Percentiles rank a stretch among this genome's conserved stretches.
phyloP scores from a whole-genome alignment of 306 rosid genomes.

The peach (Prunus persica) region DNA sequence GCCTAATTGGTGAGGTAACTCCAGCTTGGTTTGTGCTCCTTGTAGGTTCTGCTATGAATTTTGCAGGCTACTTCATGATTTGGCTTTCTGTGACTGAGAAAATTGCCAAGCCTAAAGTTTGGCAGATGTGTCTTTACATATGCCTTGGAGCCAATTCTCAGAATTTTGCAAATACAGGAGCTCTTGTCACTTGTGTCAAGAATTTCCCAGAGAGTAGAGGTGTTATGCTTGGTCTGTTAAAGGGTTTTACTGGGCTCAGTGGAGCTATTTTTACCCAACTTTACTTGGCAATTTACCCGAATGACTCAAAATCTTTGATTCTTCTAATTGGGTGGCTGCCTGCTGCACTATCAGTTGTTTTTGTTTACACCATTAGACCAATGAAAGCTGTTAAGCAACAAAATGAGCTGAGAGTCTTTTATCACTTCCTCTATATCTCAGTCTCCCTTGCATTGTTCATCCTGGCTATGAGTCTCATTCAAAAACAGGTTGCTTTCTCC shows the following conservation, averaged over 20 bases:
- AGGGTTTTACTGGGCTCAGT: constrained; percentile 52
- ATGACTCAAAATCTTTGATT: constrained; percentile 39
- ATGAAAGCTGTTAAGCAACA: constrained; percentile 22
- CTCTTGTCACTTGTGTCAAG: constrained; percentile 45
- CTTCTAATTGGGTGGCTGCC: constrained; percentile 58
- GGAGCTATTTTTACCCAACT: constrained; percentile 52
- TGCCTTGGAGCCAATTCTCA: constrained; percentile 51
- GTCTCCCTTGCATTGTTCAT: constrained; percentile 38
- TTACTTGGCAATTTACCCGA: constrained; percentile 44
- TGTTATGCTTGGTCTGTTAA: constrained; percentile 43
- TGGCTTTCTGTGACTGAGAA: constrained; percentile 37
- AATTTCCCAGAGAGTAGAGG: constrained; percentile 58
- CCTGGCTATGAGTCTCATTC: constrained; percentile 28
- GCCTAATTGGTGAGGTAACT: constrained; percentile 46
- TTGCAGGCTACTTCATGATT: constrained; percentile 48
- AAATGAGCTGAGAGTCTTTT: constrained; percentile 38
- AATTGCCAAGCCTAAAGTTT: constrained; percentile 39
- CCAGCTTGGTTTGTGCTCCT: constrained; percentile 53
- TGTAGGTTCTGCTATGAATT: constrained; percentile 44
- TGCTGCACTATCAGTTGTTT: constrained; percentile 36
- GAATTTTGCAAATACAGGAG: constrained; percentile 49
- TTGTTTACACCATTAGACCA: constrained; percentile 35
- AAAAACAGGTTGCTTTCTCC: constrained; percentile 24
- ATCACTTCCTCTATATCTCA: constrained; percentile 42
- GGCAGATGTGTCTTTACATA: constrained; percentile 58